A percentile compares a stretch with the other conserved stretches of the same genome.
Evolutionary conservation across 495 filamentous ascomycete genomes (phyloP).

Genomic region (Hyaloscypha finlandica): DNA sequence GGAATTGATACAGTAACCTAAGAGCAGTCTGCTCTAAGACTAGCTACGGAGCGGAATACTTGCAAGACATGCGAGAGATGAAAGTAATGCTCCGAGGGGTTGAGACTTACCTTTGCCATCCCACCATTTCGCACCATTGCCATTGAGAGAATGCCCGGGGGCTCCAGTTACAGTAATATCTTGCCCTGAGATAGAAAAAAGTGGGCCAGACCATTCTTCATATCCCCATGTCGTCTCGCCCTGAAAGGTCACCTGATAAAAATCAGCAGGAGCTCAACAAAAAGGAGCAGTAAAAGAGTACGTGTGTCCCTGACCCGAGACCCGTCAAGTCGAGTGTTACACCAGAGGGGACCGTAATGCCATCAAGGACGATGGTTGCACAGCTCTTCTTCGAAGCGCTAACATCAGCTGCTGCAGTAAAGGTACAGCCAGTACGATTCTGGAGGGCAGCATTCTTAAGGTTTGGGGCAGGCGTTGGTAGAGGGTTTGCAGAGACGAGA

Average conservation of each 20-base stretch:
- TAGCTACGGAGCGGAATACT: no score
- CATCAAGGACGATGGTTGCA: conserved; percentile 45
- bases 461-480: conserved; percentile 27
- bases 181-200: conserved; percentile 49
- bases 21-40: no score
- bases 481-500: conserved; percentile 23
- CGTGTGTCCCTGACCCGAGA: conserved; percentile 45
- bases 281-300: conserved; percentile 26
- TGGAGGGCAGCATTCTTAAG: conserved; percentile 22
- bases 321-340: conserved; percentile 49
- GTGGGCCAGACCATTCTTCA: conserved; percentile 51
- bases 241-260: conserved; percentile 47
- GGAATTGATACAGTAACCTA: no score
- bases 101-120: conserved; percentile 44
- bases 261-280: conserved; percentile 18
- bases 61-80: no score
- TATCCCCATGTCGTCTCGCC: conserved; percentile 53
- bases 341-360: conserved; percentile 48
- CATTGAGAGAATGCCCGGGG: conserved; percentile 44
- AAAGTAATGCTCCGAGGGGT: no score
- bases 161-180: conserved; percentile 49
- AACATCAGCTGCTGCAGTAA: conserved; percentile 43
- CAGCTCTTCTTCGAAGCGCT: conserved; percentile 45
- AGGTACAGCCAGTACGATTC: conserved; percentile 41
- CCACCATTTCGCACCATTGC: conserved; percentile 53